Conservation (phyloP, 345 rosid genomes). For the Rhodamnia argentea region DNA sequence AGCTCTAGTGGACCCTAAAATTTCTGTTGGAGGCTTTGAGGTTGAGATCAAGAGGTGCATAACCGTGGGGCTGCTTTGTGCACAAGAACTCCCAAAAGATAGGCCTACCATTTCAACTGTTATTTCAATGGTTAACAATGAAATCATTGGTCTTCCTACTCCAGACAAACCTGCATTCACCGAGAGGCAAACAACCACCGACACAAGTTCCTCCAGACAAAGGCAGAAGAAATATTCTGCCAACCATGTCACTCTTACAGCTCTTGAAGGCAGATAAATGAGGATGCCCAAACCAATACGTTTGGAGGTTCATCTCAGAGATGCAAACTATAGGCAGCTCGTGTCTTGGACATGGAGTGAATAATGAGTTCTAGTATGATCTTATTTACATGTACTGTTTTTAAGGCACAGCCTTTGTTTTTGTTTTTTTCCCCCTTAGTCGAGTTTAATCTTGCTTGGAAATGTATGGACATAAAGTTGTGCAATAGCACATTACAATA, state of each 20-base stretch:
- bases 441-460: not conserved
- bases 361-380: not conserved
- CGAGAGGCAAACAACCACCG: not conserved
- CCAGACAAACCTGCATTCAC: constrained; percentile 9
- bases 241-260: not conserved
- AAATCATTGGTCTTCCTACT: constrained; percentile 6
- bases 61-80: constrained; percentile 1
- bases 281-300: not conserved
- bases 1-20: not conserved
- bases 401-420: not conserved
- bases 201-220: not conserved
- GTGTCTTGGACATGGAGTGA: not conserved
- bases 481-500: not conserved
- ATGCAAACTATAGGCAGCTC: not conserved
- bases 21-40: not conserved
- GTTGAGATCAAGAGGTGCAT: not conserved
- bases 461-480: not conserved
- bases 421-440: not conserved
- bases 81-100: constrained; percentile 15
- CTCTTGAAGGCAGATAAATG: not conserved
- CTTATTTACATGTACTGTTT: not conserved
- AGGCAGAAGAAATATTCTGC: not conserved
- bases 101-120: constrained; percentile 12
- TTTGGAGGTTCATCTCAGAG: not conserved
- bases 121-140: constrained; percentile 15